Base-by-base conservation (phyloP, 352 stramenopile genomes). In the Globisporangium alternatum region DNA sequence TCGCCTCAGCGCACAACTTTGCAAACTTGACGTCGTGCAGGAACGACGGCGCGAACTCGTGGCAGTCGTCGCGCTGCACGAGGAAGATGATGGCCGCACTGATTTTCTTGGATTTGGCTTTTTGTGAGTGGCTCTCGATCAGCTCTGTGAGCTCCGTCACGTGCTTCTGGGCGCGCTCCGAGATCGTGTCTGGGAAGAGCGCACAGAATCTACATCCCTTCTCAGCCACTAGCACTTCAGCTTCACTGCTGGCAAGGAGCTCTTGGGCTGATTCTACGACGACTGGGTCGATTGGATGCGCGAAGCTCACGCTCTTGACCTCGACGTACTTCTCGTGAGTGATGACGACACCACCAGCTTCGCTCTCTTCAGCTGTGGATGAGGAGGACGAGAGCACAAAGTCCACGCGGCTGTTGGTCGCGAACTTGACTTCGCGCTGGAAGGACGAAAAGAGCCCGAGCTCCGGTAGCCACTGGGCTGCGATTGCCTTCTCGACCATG, bases 281-380 rank as follows among this genome's bases (percentile, higher is more conserved):
- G 6, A 55, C 70, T 8, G 44, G 35, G 17, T 31, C 58, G 33
- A 57, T 49, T 17, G 62, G 53, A 41, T 74, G 22, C 33, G 78
- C 76, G 9, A 95, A 71, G 52, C 83, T 95, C 45, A 91, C 86
- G 69, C 84, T 93, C 69, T 95, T 95, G 33, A 95, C 86, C 70
- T 95, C 86, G 25, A 93, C 77, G 62, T 92, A 95, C 67, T 87
- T 89, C 33, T 88, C 71, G 39, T 81, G 77, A 19, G 59, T 28
- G 30, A 81, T 48, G 15, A 58, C 75, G 37, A 69, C 71, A 31
- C 76, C 8, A 3, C 31, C 31, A 37, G 31, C 76, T 2, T 59
- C 52, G 12, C 45, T 25, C 21, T 52, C 45, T 19, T 25, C 19
- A 25, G 2, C 17, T 7, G 19, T 9, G 25, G n/a, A 22, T 49